Percentiles rank a stretch among this genome's conserved stretches.
These are phyloP conservation scores for Luzula sylvatica DNA, from an alignment of 176 grass and related monocot species.

Conservation along the genomic window DNA sequence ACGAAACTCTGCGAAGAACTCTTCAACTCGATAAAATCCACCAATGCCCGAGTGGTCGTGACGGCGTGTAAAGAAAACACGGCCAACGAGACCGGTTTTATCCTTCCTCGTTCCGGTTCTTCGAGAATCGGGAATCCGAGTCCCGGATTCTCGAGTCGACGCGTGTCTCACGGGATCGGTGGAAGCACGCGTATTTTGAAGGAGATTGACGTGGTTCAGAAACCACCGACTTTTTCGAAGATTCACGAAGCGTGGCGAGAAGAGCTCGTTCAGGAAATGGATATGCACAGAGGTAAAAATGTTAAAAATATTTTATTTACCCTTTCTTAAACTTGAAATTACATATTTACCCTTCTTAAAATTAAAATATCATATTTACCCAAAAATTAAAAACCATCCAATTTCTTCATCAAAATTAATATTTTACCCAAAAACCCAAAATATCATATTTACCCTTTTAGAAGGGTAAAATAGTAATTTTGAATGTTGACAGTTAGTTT, in stretches of 20 bases:
- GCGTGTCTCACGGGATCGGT: background rate
- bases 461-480: too few relatives aligned
- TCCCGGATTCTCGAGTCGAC: too few relatives aligned
- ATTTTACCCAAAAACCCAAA: background rate
- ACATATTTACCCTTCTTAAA: too few relatives aligned
- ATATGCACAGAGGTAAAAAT: conserved; percentile 86
- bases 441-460: too few relatives aligned
- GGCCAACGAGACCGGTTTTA: background rate
- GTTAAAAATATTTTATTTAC: too few relatives aligned
- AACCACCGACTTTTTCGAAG: conserved; percentile 50
- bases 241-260: conserved; percentile 79
- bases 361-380: too few relatives aligned
- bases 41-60: conserved; percentile 25
- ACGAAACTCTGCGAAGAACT: conserved; percentile 92
- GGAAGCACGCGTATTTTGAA: conserved; percentile 46
- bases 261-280: conserved; percentile 83
- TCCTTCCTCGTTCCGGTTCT: conserved; percentile 30
- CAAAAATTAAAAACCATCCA: too few relatives aligned
- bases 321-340: too few relatives aligned
- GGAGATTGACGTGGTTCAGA: conserved; percentile 70
- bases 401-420: background rate
- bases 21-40: conserved; percentile 45
- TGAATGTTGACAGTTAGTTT: too few relatives aligned
- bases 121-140: conserved; percentile 40
- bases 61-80: conserved; percentile 38